Evolutionary conservation across 768 basidiomycete genomes (phyloP).

Genomic region (Leccinum variicolor): DNA sequence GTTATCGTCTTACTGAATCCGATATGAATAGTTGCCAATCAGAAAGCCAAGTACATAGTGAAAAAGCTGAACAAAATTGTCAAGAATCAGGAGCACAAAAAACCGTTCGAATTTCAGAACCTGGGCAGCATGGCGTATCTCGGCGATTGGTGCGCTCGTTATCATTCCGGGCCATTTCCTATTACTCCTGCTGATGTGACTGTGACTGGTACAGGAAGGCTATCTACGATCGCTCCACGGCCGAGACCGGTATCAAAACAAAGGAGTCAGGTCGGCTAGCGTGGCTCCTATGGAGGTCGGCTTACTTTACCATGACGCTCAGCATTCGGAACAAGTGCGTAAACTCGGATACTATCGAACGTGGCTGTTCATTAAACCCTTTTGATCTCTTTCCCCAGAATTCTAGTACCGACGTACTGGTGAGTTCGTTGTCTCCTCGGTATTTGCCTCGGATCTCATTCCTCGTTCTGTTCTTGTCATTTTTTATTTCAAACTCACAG

Average conservation of each 20-base stretch:
- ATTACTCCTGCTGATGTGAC: slow-evolving; percentile 1
- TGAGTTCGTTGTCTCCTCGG: slow-evolving; percentile 29
- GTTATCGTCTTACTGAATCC: slow-evolving; percentile 11
- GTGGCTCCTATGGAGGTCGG: slow-evolving; percentile 78
- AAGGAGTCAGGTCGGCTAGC: slow-evolving; percentile 67
- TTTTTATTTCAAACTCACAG: slow-evolving; percentile 27
- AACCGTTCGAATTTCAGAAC: slow-evolving; percentile 69
- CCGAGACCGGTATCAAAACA: slow-evolving; percentile 45
- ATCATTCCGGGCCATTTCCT: background rate
- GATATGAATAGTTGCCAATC: slow-evolving; percentile 58
- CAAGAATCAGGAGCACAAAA: slow-evolving; percentile 42
- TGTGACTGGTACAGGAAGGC: slow-evolving; percentile 53
- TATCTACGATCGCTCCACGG: slow-evolving; percentile 64
- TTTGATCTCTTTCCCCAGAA: slow-evolving; percentile 35
- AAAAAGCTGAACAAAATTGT: slow-evolving; percentile 64
- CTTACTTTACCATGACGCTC: slow-evolving; percentile 77
- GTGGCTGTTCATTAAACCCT: slow-evolving; percentile 5
- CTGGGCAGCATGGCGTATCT: slow-evolving; percentile 78
- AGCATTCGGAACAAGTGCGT: slow-evolving; percentile 68
- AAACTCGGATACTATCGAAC: background rate
- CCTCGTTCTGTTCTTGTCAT: background rate
- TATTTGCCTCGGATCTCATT: slow-evolving; percentile 15
- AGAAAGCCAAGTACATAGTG: slow-evolving; percentile 67
- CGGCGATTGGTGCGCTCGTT: slow-evolving; percentile 59
- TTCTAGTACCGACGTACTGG: slow-evolving; percentile 67